These are phyloP conservation scores for Papiliotrema fonsecae DNA, from an alignment of 1,284 basidiomycete species.

Conservation along the genomic window DNA sequence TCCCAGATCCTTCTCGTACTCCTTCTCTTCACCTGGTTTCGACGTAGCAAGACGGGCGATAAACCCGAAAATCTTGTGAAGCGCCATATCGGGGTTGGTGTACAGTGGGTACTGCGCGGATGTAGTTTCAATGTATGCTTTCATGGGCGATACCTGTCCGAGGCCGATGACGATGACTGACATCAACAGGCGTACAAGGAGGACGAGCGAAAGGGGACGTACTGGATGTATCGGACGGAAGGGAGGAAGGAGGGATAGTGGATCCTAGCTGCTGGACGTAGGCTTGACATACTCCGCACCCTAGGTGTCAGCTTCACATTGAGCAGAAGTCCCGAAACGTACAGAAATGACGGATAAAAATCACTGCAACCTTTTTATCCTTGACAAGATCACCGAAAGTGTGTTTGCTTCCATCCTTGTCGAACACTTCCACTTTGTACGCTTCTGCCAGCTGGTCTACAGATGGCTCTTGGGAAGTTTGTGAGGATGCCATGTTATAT, in stretches of 20 bases:
- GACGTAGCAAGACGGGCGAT: slow-evolving; percentile 6
- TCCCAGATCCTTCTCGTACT: slow-evolving; percentile 18
- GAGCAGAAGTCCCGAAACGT: slow-evolving; percentile 3
- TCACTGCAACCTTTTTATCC: slow-evolving; percentile 12
- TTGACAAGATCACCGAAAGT: slow-evolving; percentile 16
- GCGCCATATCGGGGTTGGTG: slow-evolving; percentile 17
- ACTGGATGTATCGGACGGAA: slow-evolving; percentile 19
- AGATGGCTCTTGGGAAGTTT: slow-evolving; percentile 1
- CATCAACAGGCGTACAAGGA: neutral
- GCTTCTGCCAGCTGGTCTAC: slow-evolving; percentile 9
- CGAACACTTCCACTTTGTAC: slow-evolving; percentile 12
- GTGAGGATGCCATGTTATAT: no score
- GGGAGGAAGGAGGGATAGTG: slow-evolving; percentile 16
- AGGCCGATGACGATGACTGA: slow-evolving; percentile 28
- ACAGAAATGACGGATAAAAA: slow-evolving; percentile 35
- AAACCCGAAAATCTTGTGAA: slow-evolving; percentile 25
- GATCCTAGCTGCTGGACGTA: slow-evolving; percentile 16
- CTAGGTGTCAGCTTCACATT: neutral
- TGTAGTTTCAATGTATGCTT: slow-evolving; percentile 14
- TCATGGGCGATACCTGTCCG: slow-evolving; percentile 18
- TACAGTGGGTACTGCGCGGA: slow-evolving; percentile 23
- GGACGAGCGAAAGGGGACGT: slow-evolving; percentile 2
- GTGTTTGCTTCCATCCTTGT: slow-evolving; percentile 14
- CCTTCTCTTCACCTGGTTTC: slow-evolving; percentile 15
- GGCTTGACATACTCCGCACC: slow-evolving; percentile 15